Conservation (phyloP, 352 stramenopile species). For the Pythium utonaiense region DNA sequence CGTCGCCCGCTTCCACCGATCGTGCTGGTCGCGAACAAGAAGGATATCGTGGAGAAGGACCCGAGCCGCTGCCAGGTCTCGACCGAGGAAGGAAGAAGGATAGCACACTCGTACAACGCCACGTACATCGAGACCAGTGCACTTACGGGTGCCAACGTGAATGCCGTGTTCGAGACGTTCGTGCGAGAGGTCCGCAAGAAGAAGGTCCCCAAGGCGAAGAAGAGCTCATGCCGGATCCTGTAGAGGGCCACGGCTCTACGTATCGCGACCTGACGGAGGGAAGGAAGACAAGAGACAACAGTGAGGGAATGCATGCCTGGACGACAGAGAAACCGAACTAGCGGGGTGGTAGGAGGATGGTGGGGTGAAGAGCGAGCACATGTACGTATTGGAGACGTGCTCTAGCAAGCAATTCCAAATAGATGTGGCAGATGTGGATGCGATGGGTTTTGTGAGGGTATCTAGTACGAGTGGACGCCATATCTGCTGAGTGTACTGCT, state of each 20-base stretch:
- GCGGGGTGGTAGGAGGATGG: not conserved
- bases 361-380: not conserved
- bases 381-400: not conserved
- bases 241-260: too few relatives aligned
- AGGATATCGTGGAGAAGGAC: constrained; percentile 81
- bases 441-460: too few relatives aligned
- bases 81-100: constrained; percentile 76
- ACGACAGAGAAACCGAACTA: not conserved
- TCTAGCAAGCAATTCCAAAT: not conserved
- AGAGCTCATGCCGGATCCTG: constrained; percentile 66
- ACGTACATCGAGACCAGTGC: constrained; percentile 88
- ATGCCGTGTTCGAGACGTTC: constrained; percentile 86
- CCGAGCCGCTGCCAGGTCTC: constrained; percentile 81
- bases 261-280: not conserved
- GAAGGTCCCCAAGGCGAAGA: constrained; percentile 73
- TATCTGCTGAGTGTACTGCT: too few relatives aligned
- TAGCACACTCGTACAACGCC: constrained; percentile 85
- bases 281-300: not conserved
- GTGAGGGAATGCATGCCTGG: not conserved
- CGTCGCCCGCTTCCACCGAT: constrained; percentile 73
- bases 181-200: constrained; percentile 82
- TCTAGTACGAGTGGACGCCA: too few relatives aligned
- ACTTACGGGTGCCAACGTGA: constrained; percentile 81
- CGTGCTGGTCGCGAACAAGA: constrained; percentile 89
- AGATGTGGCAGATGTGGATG: not conserved